phyloP scores from a whole-genome alignment of 2,329 filamentous ascomycete species.

The Colletotrichum gigasporum region DNA sequence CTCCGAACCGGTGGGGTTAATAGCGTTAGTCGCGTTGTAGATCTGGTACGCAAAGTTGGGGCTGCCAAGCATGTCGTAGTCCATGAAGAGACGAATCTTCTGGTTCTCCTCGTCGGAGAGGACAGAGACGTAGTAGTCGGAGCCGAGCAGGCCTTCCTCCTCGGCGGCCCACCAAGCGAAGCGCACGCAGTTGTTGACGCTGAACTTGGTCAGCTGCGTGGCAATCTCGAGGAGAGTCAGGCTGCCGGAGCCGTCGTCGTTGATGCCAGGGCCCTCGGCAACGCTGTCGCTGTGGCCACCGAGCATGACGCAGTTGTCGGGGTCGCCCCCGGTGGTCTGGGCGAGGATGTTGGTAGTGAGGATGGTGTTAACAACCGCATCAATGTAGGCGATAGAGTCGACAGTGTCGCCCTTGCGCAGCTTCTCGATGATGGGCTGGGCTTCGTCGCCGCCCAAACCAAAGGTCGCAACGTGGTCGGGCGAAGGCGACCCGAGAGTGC shows the following conservation, averaged over 20 bases:
- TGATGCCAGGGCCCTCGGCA: constrained; percentile 75
- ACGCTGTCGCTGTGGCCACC: constrained; percentile 73
- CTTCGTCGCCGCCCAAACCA: constrained; percentile 69
- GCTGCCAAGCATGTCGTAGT: constrained; percentile 76
- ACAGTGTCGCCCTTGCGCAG: constrained; percentile 61
- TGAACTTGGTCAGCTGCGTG: constrained; percentile 64
- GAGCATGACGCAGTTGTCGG: constrained; percentile 71
- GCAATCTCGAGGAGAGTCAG: constrained; percentile 71
- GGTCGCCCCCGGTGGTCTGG: constrained; percentile 68
- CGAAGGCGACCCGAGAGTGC: constrained; percentile 72
- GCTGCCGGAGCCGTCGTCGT: constrained; percentile 79
- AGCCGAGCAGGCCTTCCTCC: constrained; percentile 73
- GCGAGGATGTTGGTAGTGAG: constrained; percentile 69
- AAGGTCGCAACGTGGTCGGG: constrained; percentile 73
- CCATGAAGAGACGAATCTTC: constrained; percentile 73
- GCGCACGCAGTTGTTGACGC: constrained; percentile 71
- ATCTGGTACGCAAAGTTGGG: constrained; percentile 74
- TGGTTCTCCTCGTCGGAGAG: constrained; percentile 67
- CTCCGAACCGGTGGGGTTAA: constrained; percentile 76
- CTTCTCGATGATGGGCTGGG: constrained; percentile 61
- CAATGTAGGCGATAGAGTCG: constrained; percentile 67
- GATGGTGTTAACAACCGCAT: constrained; percentile 64
- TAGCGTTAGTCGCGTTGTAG: constrained; percentile 76
- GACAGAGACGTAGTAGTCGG: constrained; percentile 66
- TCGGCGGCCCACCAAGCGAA: constrained; percentile 76